Evolutionary conservation across 139 green algal genomes (phyloP), one percentile per base, ranked within the genome.

Genomic region (Chlamydomonas urium): DNA sequence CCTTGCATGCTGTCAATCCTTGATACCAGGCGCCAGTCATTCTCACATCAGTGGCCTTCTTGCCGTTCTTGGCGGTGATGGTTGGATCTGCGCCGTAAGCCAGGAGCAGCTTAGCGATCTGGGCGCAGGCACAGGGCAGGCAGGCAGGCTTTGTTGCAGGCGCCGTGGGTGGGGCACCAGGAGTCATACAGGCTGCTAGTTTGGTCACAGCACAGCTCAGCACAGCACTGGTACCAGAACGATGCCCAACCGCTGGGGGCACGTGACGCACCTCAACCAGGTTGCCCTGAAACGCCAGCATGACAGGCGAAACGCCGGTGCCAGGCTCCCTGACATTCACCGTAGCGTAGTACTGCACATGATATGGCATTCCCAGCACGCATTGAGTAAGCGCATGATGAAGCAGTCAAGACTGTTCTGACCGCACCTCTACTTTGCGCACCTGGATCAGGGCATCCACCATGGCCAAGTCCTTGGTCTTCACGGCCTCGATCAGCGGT

Each of bases 361-460:
- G 19, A 47, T 26, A 45, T 42, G 23, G 24, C 19, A n/a, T 42
- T 47, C n/a, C 60, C 29, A 42, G 33, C 19, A 67, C 21, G 42
- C 19, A 67, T 6, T 47, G 14, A 67, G 10, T 47, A 38, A 23
- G 33, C 32, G 5, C 32, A 67, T 6, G 5, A 67, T 8, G 32
- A 62, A 5, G 53, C 19, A 5, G 5, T 35, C 5, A 28, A 62
- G 23, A 17, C 23, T 32, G 5, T 5, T 31, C 24, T 31, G 10
- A 62, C 24, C 53, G n/a, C n/a, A n/a, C n/a, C n/a, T n/a, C n/a
- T n/a, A n/a, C n/a, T n/a, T n/a, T n/a, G n/a, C 60, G 4, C 33
- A 67, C 60, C 48, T 84, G 78, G 26, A 85, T 73, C 8, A 85
- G 68, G 1, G 74, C 70, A 57, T 85, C 79, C 34, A 85, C 79